These are phyloP conservation scores for Fusarium annulatum DNA, from an alignment of 2,329 filamentous ascomycete genomes.

Conservation along the genomic window DNA sequence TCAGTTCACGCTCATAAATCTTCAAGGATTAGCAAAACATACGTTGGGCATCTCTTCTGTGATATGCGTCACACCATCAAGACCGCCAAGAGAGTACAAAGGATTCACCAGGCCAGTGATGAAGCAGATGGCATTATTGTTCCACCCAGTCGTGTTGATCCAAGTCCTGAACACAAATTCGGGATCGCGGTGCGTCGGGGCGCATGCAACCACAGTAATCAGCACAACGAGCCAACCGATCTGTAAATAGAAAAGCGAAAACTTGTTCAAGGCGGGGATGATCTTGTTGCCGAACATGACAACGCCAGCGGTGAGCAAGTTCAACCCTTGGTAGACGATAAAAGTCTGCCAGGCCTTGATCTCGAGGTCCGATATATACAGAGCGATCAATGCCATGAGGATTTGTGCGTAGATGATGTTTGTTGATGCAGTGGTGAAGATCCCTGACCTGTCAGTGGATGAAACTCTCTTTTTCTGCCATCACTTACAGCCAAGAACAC, in stretches of 20 bases:
- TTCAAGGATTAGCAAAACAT: rapidly evolving
- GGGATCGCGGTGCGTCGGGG: neutral
- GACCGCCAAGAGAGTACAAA: neutral
- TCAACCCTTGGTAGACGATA: slow-evolving; percentile 4
- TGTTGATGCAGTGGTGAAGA: slow-evolving; percentile 10
- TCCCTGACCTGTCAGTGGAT: neutral
- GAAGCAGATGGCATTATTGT: neutral
- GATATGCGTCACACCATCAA: slow-evolving; percentile 2
- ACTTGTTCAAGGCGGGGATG: neutral
- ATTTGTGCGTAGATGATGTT: slow-evolving; percentile 8
- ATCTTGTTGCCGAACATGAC: slow-evolving; percentile 8
- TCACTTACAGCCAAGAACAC: slow-evolving; percentile 7
- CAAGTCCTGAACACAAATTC: slow-evolving; percentile 16
- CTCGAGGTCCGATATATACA: neutral
- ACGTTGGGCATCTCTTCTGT: slow-evolving; percentile 22
- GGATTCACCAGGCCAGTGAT: slow-evolving; percentile 6
- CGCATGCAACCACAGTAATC: neutral
- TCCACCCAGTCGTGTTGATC: slow-evolving; percentile 13
- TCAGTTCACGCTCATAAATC: rapidly evolving
- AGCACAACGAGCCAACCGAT: slow-evolving; percentile 4
- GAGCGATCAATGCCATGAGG: neutral
- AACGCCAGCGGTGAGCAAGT: neutral
- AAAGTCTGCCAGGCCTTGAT: slow-evolving; percentile 10
- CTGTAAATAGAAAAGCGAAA: neutral
- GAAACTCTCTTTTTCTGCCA: no score